Evolutionary conservation across 2,329 filamentous ascomycete genomes (phyloP).

Genomic region (Cercospora citrullina): DNA sequence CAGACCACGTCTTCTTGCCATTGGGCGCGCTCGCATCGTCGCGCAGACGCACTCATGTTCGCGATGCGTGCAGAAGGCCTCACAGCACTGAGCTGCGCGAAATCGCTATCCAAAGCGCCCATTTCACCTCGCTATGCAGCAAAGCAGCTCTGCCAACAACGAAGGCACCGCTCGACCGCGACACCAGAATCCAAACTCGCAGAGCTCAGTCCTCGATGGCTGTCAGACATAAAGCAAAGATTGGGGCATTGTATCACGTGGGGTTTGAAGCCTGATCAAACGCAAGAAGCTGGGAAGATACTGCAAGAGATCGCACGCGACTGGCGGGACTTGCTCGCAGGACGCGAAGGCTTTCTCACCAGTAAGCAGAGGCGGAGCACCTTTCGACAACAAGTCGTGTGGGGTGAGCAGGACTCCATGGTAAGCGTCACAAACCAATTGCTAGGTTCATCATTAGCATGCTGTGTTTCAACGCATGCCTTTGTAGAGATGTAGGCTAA

Average conservation of each 20-base stretch:
- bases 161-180: conserved; percentile 9
- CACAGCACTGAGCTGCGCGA: background rate
- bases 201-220: conserved; percentile 61
- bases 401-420: conserved; percentile 78
- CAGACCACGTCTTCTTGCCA: background rate
- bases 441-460: background rate
- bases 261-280: conserved; percentile 62
- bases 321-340: conserved; percentile 72
- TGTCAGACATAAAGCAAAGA: conserved; percentile 65
- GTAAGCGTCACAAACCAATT: conserved; percentile 30
- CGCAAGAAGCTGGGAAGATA: conserved; percentile 59
- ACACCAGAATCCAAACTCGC: conserved; percentile 30
- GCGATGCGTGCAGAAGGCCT: conserved; percentile 1
- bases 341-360: conserved; percentile 73
- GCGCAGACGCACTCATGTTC: background rate
- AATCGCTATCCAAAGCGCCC: background rate
- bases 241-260: conserved; percentile 75
- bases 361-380: conserved; percentile 62
- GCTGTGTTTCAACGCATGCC: background rate
- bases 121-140: background rate
- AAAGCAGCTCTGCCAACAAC: background rate
- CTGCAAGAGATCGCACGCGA: conserved; percentile 60
- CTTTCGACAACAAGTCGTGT: conserved; percentile 67
- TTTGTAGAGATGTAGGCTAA: conserved; percentile 18
- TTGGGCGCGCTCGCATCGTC: background rate